A percentile compares a stretch with the other conserved stretches of the same genome.
phyloP scores from a whole-genome alignment of 306 rosid genomes.

The Inga leiocalycina region DNA sequence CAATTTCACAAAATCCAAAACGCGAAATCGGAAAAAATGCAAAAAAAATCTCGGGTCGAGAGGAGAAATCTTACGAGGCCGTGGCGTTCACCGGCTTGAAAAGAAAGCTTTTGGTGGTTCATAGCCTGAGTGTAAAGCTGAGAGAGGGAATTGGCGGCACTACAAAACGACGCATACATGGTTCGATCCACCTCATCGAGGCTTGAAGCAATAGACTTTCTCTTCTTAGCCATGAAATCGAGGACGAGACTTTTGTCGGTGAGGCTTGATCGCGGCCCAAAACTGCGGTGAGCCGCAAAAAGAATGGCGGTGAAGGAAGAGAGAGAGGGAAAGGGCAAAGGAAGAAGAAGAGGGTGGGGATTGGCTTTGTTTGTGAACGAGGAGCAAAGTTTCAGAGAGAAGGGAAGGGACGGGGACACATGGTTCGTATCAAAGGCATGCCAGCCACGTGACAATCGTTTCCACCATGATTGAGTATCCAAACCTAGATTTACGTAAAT shows the following conservation, averaged over 20 bases:
- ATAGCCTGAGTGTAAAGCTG: constrained; percentile 56
- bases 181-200: constrained; percentile 64
- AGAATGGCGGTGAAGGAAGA: not conserved
- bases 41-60: not conserved
- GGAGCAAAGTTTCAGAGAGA: constrained; percentile 15
- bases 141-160: constrained; percentile 58
- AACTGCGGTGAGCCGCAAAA: not conserved
- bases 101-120: constrained; percentile 57
- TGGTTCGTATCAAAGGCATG: constrained; percentile 20
- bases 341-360: no score
- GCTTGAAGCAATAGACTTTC: constrained; percentile 52
- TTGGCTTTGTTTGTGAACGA: constrained; percentile 3
- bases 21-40: not conserved
- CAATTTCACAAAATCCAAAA: not conserved
- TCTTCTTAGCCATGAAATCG: constrained; percentile 52
- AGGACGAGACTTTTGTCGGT: not conserved
- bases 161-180: constrained; percentile 52
- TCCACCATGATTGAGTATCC: not conserved
- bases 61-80: constrained; percentile 41
- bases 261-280: not conserved
- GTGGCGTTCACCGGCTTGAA: constrained; percentile 63
- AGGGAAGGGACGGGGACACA: constrained; percentile 11
- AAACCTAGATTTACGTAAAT: no score
- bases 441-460: constrained; percentile 25
- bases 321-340: not conserved